Evolutionary conservation across 129 eudicot species (phyloP).

Genomic region (Ambrosia artemisiifolia): DNA sequence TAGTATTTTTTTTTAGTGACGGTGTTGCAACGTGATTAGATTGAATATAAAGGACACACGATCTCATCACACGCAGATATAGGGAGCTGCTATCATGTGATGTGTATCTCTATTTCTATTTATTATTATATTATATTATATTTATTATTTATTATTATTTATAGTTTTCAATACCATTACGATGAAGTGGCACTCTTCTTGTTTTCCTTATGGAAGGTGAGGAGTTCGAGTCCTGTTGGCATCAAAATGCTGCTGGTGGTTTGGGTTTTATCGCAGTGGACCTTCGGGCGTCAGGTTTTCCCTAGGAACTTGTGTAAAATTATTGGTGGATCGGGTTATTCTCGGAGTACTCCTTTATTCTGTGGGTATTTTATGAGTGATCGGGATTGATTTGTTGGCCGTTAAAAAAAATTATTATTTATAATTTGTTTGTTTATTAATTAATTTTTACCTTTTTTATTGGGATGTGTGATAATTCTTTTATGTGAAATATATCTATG

Average conservation of each 20-base stretch:
- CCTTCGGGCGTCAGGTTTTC: no score
- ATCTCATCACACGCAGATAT: conserved; percentile 43
- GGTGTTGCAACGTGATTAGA: conserved; percentile 20
- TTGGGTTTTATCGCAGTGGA: no score
- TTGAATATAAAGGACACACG: conserved; percentile 29
- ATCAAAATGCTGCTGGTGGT: no score
- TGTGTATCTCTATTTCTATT: not conserved
- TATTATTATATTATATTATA: not conserved
- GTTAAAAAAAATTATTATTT: not conserved
- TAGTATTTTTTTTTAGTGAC: not conserved
- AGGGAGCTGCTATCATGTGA: not conserved
- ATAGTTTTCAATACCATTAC: no score
- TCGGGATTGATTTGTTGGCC: no score
- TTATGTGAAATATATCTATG: not conserved
- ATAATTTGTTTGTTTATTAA: not conserved
- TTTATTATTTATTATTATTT: not conserved
- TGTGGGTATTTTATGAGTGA: no score
- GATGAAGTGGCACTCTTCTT: no score
- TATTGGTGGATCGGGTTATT: no score
- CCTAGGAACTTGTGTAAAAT: no score
- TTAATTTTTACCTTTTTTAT: not conserved
- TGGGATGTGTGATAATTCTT: not conserved
- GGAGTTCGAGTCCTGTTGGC: no score
- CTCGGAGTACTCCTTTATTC: no score
- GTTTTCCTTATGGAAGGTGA: no score